phyloP scores from a whole-genome alignment of 352 stramenopile genomes.

The Pythium inflatum region DNA sequence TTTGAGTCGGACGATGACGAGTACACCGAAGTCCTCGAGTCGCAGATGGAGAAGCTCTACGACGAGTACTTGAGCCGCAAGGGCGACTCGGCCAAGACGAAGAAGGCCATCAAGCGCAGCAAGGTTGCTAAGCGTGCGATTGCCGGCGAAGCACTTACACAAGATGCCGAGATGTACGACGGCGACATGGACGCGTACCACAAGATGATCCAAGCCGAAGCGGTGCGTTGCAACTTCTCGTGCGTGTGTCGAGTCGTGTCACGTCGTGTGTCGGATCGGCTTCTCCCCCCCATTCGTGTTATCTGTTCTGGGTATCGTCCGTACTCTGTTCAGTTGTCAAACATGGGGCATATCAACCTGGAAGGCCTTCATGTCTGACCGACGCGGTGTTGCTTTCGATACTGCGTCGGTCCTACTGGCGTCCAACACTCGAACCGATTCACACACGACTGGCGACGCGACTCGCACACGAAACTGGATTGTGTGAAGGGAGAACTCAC shows the following conservation, averaged over 20 bases:
- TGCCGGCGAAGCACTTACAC: conserved; percentile 74
- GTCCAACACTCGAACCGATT: conserved; percentile 76
- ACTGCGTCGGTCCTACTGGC: conserved; percentile 72
- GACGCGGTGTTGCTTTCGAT: conserved; percentile 37
- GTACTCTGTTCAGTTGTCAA: conserved; percentile 94
- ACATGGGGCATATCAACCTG: conserved; percentile 77
- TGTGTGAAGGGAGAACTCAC: no score
- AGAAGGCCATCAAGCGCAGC: conserved; percentile 83
- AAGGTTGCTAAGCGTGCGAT: conserved; percentile 86
- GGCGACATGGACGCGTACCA: conserved; percentile 79
- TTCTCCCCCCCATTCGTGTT: conserved; percentile 83
- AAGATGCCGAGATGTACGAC: conserved; percentile 85
- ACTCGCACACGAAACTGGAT: no score
- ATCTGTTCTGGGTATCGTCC: conserved; percentile 87
- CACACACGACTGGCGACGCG: no score
- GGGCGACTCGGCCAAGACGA: conserved; percentile 80
- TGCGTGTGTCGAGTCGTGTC: conserved; percentile 3
- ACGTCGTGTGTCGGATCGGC: conserved; percentile 6
- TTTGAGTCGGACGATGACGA: conserved; percentile 58
- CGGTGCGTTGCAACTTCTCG: conserved; percentile 55
- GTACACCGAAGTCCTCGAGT: conserved; percentile 79
- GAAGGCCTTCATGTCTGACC: conserved; percentile 88
- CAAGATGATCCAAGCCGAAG: conserved; percentile 87
- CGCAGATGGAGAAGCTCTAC: conserved; percentile 87
- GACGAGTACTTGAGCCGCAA: conserved; percentile 79